A percentile compares a stretch with the other conserved stretches of the same genome.
These are phyloP conservation scores for Suillus alpinus DNA, from an alignment of 768 basidiomycete species.

Conservation along the genomic window DNA sequence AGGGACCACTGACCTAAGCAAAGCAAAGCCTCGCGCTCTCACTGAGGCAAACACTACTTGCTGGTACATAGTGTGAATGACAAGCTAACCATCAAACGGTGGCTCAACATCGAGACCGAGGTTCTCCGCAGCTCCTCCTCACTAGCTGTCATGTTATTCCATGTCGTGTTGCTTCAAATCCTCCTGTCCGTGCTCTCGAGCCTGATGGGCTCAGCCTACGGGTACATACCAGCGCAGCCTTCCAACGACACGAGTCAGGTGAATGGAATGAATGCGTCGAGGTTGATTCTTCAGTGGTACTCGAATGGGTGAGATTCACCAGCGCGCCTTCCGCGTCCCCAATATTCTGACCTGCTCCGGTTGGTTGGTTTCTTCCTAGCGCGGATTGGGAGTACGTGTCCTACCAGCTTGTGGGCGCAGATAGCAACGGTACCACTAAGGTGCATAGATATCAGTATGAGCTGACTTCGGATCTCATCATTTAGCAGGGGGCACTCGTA, in stretches of 20 bases:
- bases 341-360: conserved; percentile 9
- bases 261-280: conserved; percentile 57
- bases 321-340: neutral
- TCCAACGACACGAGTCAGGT: conserved; percentile 61
- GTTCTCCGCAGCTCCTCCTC: conserved; percentile 1
- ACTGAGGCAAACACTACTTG: neutral
- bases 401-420: conserved; percentile 54
- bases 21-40: neutral
- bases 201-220: conserved; percentile 20
- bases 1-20: neutral
- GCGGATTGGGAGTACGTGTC: conserved; percentile 54
- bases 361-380: conserved; percentile 26
- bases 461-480: conserved; percentile 1
- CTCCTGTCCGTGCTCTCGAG: conserved; percentile 9
- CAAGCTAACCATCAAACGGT: conserved; percentile 11
- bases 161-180: neutral
- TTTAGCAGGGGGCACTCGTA: conserved; percentile 68
- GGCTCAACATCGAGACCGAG: conserved; percentile 11
- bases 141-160: conserved; percentile 15
- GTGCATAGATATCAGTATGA: conserved; percentile 34
- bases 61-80: neutral
- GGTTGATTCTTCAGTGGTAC: conserved; percentile 61
- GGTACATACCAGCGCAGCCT: conserved; percentile 71
- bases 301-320: conserved; percentile 41
- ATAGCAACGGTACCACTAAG: conserved; percentile 50